Conservation (phyloP, 2,329 filamentous ascomycete species). For the Dactylonectria macrodidyma region DNA sequence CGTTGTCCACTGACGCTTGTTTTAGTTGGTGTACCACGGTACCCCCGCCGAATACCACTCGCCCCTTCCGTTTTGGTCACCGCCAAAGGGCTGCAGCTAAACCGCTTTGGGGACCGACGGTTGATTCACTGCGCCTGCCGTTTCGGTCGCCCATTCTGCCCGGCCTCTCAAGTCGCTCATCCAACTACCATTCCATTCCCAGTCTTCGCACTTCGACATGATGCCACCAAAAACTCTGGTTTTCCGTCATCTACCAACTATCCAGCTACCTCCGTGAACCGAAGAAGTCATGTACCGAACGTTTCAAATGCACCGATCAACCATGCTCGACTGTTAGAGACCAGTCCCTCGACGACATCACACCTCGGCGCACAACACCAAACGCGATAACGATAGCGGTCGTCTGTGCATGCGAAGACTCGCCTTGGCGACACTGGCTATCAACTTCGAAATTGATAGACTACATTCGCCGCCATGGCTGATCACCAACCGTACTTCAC, state of each 20-base stretch:
- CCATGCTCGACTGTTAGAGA: conserved; percentile 22
- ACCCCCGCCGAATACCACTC: conserved; percentile 29
- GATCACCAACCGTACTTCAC: conserved; percentile 67
- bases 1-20: neutral
- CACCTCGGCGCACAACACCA: conserved; percentile 17
- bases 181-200: conserved; percentile 35
- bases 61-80: conserved; percentile 41
- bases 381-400: conserved; percentile 20
- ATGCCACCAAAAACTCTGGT: conserved; percentile 33
- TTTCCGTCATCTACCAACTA: conserved; percentile 27
- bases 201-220: conserved; percentile 36
- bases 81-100: conserved; percentile 47
- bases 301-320: conserved; percentile 16
- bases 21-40: conserved; percentile 30
- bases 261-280: conserved; percentile 34
- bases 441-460: conserved; percentile 6
- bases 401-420: conserved; percentile 18
- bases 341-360: conserved; percentile 16
- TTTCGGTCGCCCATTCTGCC: conserved; percentile 41
- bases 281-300: conserved; percentile 39
- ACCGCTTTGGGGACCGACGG: conserved; percentile 54
- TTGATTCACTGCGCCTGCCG: conserved; percentile 38
- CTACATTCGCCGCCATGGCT: conserved; percentile 52
- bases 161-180: conserved; percentile 42
- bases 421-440: conserved; percentile 24